These are phyloP conservation scores for Monascus ruber DNA, from an alignment of 2,329 filamentous ascomycete genomes.

Conservation along the genomic window DNA sequence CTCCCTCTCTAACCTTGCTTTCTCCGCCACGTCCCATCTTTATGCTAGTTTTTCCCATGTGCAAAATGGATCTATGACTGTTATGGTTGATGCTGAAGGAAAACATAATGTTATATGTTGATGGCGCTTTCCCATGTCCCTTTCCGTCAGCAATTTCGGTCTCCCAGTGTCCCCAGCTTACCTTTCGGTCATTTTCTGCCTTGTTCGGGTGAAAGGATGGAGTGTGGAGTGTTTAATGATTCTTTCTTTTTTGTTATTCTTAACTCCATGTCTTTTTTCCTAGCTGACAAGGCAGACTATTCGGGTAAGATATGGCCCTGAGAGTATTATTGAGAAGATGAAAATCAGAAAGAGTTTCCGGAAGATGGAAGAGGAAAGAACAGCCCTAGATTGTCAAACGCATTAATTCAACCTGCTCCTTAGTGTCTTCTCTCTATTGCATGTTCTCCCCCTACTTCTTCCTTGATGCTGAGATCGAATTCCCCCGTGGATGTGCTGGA, in stretches of 20 bases:
- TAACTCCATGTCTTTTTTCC: constrained; percentile 1
- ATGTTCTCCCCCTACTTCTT: too few relatives aligned
- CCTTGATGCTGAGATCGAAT: too few relatives aligned
- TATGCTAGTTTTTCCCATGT: constrained; percentile 17
- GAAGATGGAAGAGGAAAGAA: too few relatives aligned
- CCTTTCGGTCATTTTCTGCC: background rate
- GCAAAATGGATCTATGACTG: background rate
- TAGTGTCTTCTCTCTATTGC: too few relatives aligned
- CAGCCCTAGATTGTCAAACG: too few relatives aligned
- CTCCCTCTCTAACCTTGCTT: constrained; percentile 7
- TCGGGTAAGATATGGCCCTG: background rate
- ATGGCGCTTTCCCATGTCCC: background rate
- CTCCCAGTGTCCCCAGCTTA: background rate
- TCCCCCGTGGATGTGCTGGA: too few relatives aligned
- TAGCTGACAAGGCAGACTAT: background rate
- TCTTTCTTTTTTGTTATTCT: constrained; percentile 1
- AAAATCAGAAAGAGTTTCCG: too few relatives aligned
- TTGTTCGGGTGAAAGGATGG: background rate
- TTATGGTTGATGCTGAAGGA: background rate
- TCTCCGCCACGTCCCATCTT: constrained; percentile 14
- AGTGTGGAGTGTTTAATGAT: constrained; percentile 1
- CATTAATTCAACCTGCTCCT: too few relatives aligned
- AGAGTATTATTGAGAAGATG: too few relatives aligned
- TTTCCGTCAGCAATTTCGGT: background rate
- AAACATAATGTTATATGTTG: background rate